Conservation (phyloP, 306 rosid genomes). For the Ziziphus jujuba region DNA sequence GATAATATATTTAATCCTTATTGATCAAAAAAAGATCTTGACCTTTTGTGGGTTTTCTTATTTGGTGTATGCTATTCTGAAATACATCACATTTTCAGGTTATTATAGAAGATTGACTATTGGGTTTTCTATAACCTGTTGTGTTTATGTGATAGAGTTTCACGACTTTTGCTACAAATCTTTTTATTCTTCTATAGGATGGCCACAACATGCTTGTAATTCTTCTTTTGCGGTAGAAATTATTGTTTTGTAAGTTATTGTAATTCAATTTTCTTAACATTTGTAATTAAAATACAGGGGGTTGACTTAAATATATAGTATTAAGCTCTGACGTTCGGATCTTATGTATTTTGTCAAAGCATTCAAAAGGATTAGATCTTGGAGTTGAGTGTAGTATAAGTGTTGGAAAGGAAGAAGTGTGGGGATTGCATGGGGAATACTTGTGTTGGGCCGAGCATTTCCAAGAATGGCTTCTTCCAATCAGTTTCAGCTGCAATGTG, state of each 20-base stretch:
- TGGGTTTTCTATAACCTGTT: background rate
- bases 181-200: background rate
- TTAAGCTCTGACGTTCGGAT: constrained; percentile 40
- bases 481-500: constrained; percentile 94
- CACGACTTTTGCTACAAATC: background rate
- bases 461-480: constrained; percentile 80
- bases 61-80: background rate
- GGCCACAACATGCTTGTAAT: too few relatives aligned
- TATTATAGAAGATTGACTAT: background rate
- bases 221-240: constrained; percentile 11
- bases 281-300: constrained; percentile 14
- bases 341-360: constrained; percentile 37
- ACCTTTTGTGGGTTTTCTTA: constrained; percentile 11
- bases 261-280: constrained; percentile 22
- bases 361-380: constrained; percentile 44
- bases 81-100: background rate
- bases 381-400: constrained; percentile 34
- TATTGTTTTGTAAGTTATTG: constrained; percentile 11
- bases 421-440: constrained; percentile 76
- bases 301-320: constrained; percentile 54
- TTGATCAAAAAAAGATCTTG: background rate
- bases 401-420: constrained; percentile 20
- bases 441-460: constrained; percentile 89
- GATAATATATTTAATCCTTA: constrained; percentile 10
- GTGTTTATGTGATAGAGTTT: background rate